These are phyloP conservation scores for Corniculantispora saksenae DNA, from an alignment of 2,329 filamentous ascomycete genomes.

Conservation along the genomic window DNA sequence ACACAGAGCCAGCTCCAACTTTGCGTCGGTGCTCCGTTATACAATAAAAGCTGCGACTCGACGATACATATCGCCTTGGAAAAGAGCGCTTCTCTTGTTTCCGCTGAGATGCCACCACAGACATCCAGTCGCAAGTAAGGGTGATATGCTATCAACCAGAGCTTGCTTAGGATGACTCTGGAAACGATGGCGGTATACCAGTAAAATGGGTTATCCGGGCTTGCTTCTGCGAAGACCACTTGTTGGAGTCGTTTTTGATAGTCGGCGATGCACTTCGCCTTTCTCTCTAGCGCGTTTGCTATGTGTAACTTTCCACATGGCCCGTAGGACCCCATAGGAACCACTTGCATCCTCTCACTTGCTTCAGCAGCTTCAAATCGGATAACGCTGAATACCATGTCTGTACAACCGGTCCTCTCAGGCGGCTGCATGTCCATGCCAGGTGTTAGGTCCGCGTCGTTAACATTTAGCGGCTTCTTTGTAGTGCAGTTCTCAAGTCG, in stretches of 20 bases:
- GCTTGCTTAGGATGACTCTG: background rate
- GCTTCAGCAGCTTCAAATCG: background rate
- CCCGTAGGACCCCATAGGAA: background rate
- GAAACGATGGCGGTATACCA: background rate
- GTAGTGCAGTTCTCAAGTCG: background rate
- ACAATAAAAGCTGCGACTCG: background rate
- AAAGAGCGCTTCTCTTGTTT: background rate
- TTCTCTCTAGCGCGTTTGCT: background rate
- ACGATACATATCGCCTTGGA: background rate
- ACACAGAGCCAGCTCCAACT: background rate
- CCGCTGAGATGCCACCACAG: background rate
- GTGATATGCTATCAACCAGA: background rate
- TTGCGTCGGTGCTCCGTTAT: background rate
- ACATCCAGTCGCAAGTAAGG: background rate
- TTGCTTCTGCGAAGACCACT: background rate
- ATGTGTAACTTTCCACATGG: background rate
- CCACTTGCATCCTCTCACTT: background rate
- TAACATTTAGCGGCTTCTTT: background rate
- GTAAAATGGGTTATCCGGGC: background rate
- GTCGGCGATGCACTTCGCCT: background rate
- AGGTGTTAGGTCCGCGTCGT: background rate
- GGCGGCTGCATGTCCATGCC: background rate
- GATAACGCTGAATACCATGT: background rate
- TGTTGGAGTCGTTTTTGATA: background rate
- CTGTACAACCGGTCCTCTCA: background rate